Percentiles rank a stretch among this genome's conserved stretches.
phyloP scores from a whole-genome alignment of 2,329 filamentous ascomycete genomes.

The Myriangium duriaei region DNA sequence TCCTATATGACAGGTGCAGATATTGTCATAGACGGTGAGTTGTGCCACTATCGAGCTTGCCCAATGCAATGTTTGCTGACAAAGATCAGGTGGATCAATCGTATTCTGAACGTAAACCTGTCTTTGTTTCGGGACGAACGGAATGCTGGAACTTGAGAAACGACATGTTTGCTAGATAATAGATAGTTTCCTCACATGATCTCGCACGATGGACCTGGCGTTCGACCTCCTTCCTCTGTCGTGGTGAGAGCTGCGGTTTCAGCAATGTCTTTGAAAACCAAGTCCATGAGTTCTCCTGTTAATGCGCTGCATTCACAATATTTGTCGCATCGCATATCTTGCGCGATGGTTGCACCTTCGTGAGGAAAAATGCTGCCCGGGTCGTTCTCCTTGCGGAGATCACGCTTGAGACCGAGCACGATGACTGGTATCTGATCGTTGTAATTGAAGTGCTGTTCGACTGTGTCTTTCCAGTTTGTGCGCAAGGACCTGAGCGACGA shows the following conservation, averaged over 20 bases:
- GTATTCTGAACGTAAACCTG: background rate
- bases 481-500: constrained; percentile 37
- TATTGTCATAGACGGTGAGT: background rate
- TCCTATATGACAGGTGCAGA: background rate
- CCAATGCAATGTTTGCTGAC: background rate
- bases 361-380: constrained; percentile 36
- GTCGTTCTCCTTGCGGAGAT: constrained; percentile 37
- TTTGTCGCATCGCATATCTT: constrained; percentile 47
- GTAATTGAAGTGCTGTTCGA: constrained; percentile 41
- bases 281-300: constrained; percentile 46
- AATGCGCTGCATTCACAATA: constrained; percentile 52
- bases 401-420: constrained; percentile 47
- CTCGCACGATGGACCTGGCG: constrained; percentile 27
- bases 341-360: constrained; percentile 37
- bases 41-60: background rate
- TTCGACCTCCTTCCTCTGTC: constrained; percentile 40
- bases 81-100: background rate
- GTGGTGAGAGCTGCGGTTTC: constrained; percentile 46
- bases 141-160: background rate
- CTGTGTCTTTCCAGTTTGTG: constrained; percentile 30
- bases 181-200: constrained; percentile 24
- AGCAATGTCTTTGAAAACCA: constrained; percentile 50
- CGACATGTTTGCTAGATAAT: background rate
- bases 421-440: constrained; percentile 43
- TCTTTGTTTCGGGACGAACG: background rate